A percentile compares a stretch with the other conserved stretches of the same genome.
phyloP scores from a whole-genome alignment of 768 basidiomycete genomes.

The Rhodosporidiobolus odoratus region DNA sequence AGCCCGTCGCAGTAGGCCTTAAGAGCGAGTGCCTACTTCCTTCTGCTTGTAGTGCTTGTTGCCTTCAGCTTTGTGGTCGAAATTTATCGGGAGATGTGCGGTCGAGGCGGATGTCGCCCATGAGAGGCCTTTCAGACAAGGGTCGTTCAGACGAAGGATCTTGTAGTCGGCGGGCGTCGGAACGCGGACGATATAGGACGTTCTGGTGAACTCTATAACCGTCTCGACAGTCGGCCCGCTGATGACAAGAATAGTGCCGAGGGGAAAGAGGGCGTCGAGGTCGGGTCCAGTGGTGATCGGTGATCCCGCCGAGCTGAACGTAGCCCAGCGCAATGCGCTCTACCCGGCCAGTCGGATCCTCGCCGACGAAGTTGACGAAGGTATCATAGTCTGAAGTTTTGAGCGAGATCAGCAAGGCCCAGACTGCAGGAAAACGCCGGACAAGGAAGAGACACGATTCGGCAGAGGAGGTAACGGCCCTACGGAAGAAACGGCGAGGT shows the following conservation, averaged over 20 bases:
- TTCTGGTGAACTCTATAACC: slow-evolving; percentile 12
- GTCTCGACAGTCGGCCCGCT: slow-evolving; percentile 45
- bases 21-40: slow-evolving; percentile 42
- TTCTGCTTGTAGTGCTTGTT: slow-evolving; percentile 39
- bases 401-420: not conserved
- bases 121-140: slow-evolving; percentile 19
- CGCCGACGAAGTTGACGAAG: not conserved
- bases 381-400: not conserved
- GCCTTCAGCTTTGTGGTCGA: slow-evolving; percentile 41
- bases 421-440: not conserved
- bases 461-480: not conserved
- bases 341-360: slow-evolving; percentile 3
- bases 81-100: fast-evolving
- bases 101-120: not conserved
- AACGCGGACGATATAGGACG: slow-evolving; percentile 41
- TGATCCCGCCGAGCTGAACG: not conserved
- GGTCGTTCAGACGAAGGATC: not conserved
- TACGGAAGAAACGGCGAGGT: not conserved
- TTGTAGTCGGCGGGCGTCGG: slow-evolving; percentile 43
- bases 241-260: slow-evolving; percentile 44
- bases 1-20: slow-evolving; percentile 39
- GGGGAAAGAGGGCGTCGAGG: slow-evolving; percentile 44
- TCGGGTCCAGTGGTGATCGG: not conserved
- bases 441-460: not conserved
- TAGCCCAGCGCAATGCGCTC: not conserved